Conservation (phyloP, 768 basidiomycete genomes). For the Termitomyces sp. region DNA sequence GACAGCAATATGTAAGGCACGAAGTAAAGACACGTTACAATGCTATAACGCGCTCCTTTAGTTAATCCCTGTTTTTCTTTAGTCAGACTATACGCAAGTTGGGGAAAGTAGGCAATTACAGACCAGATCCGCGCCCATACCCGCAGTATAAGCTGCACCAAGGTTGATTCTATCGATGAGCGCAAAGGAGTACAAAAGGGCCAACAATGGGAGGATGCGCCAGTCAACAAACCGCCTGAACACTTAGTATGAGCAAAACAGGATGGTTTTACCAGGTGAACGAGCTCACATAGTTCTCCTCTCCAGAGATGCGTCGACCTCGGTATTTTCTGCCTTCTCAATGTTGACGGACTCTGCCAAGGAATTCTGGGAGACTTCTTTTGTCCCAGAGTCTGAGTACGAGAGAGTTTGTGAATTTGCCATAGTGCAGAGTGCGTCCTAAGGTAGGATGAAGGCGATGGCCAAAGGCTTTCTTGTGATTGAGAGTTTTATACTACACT, state of each 20-base stretch:
- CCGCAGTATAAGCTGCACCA: slow-evolving; percentile 41
- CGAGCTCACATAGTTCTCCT: slow-evolving; percentile 34
- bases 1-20: slow-evolving; percentile 45
- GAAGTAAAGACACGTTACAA: slow-evolving; percentile 43
- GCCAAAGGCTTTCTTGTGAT: background rate
- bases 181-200: slow-evolving; percentile 39
- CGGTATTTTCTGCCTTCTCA: slow-evolving; percentile 10
- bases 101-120: background rate
- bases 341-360: slow-evolving; percentile 16
- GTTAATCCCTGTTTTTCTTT: slow-evolving; percentile 26
- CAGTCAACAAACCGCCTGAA: slow-evolving; percentile 40
- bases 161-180: slow-evolving; percentile 45
- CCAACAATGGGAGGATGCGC: slow-evolving; percentile 41
- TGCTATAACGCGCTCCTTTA: slow-evolving; percentile 36
- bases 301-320: slow-evolving; percentile 29
- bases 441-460: background rate
- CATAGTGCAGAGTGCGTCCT: slow-evolving; percentile 9
- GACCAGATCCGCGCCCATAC: slow-evolving; percentile 42
- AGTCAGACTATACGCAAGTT: slow-evolving; percentile 10
- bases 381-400: slow-evolving; percentile 15
- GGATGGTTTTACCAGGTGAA: slow-evolving; percentile 3
- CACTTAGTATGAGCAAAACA: background rate
- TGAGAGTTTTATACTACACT: slow-evolving; percentile 14
- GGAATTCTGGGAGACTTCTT: slow-evolving; percentile 9
- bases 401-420: slow-evolving; percentile 11